Conservation (phyloP, 495 filamentous ascomycete genomes). For the Xylaria nigripes region DNA sequence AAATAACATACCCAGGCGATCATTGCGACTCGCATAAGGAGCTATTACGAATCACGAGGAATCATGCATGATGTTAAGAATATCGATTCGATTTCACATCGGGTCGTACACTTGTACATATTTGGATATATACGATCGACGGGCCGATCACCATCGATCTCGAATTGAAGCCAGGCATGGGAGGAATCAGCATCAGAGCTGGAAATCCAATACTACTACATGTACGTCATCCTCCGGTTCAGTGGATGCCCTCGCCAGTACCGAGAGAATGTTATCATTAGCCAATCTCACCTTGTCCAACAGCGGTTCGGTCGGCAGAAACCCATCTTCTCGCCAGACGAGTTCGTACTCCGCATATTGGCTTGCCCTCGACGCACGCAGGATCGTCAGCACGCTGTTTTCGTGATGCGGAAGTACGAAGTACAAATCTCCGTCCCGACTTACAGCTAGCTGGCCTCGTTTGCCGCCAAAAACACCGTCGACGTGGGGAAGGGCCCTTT, state of each 20-base stretch:
- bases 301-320: conserved; percentile 30
- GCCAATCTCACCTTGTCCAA: conserved; percentile 30
- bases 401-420: conserved; percentile 29
- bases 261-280: conserved; percentile 29
- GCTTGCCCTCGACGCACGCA: conserved; percentile 22
- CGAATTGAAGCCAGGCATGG: background rate
- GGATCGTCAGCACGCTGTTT: conserved; percentile 20
- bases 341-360: conserved; percentile 25
- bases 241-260: conserved; percentile 24
- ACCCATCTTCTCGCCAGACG: conserved; percentile 26
- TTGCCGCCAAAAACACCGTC: conserved; percentile 23
- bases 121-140: background rate
- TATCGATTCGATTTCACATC: background rate
- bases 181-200: conserved; percentile 11
- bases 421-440: conserved; percentile 27
- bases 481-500: conserved; percentile 22
- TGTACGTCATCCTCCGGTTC: conserved; percentile 10
- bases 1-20: background rate
- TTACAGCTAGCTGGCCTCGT: conserved; percentile 29
- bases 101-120: background rate
- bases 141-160: background rate
- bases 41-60: conserved; percentile 5
- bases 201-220: conserved; percentile 33
- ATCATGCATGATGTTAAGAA: background rate
- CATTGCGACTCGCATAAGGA: background rate